Conservation (phyloP, 257 asterid genomes). For the Fraxinus americana region DNA sequence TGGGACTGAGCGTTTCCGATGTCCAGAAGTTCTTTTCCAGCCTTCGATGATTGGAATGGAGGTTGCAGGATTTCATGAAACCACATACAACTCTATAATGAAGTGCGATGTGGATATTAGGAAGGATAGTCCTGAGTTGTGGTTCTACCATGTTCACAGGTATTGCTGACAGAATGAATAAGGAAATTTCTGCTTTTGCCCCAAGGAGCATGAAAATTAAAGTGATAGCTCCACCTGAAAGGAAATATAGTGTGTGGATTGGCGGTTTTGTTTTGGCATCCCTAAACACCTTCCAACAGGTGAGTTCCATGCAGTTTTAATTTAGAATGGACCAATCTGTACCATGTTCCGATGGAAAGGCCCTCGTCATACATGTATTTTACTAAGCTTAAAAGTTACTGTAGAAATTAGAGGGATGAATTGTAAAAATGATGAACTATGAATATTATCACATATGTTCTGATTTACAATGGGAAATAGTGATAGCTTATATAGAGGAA, state of each 20-base stretch:
- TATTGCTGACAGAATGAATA: slow-evolving; percentile 24
- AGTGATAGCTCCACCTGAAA: slow-evolving; percentile 28
- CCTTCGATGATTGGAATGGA: slow-evolving; percentile 24
- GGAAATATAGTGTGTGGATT: slow-evolving; percentile 28
- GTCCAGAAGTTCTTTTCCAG: slow-evolving; percentile 30
- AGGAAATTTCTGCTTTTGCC: slow-evolving; percentile 25
- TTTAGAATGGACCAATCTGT: background rate
- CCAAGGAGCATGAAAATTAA: slow-evolving; percentile 26
- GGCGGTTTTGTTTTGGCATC: slow-evolving; percentile 28
- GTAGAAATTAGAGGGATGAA: too few relatives aligned
- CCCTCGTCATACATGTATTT: background rate
- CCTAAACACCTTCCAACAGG: slow-evolving; percentile 29
- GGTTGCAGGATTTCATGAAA: slow-evolving; percentile 22
- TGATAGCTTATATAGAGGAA: too few relatives aligned
- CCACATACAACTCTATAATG: slow-evolving; percentile 22
- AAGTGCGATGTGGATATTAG: slow-evolving; percentile 29
- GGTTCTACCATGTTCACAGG: slow-evolving; percentile 20
- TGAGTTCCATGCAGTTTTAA: background rate
- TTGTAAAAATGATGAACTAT: too few relatives aligned
- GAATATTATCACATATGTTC: too few relatives aligned
- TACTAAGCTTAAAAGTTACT: background rate
- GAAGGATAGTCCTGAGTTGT: slow-evolving; percentile 25
- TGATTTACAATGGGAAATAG: too few relatives aligned
- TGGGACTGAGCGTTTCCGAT: slow-evolving; percentile 26
- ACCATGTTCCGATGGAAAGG: background rate